Base-by-base conservation (phyloP, 768 basidiomycete genomes). In the Podaxis carcinomalis region DNA sequence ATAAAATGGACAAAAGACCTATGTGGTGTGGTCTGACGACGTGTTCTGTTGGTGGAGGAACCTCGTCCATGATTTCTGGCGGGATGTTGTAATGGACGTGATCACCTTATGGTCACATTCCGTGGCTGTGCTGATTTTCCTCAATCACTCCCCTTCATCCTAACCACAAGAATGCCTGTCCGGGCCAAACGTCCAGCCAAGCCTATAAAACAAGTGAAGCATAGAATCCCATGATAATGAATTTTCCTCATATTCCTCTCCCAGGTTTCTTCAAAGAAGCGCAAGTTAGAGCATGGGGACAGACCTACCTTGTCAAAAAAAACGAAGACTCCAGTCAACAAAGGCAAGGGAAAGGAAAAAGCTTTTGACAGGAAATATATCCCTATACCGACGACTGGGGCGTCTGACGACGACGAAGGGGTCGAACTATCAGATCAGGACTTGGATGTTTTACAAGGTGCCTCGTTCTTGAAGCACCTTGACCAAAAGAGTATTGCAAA, bases 401-500 rank as follows among this genome's bases (percentile, higher is more conserved):
- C 66, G 9, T 66, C 69, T 21, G 72, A 74, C 23, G 73, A 75
- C 55, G 80, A 80, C 16, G 81, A 82, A 14, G 85, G 84, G 37
- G 67, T 78, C 3, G 79, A 83, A 11, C 71, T 91, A 16, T 87
- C 85, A n/a, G 88, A 89, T 37, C 83, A 87, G 62, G 90, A 89
- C 62, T 74, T 87, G 36, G 83, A 82, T n/a, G 71, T 89, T 52
- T 72, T 93, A 25, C 76, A 83, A 57, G 83, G 87, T 2, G 79
- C 80, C 36, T 75, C 79, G 35, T 98, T 98, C 73, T 73, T 98
- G 62, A 74, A 80, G 35, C 76, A 74, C 21, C 74, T 97, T 57
- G 93, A 98, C 72, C 80, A 82, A 63, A 85, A 84, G 66, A 90
- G 85, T n/a, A 90, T 98, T 60, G 80, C 90, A 63, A 82, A 89